A percentile compares a stretch with the other conserved stretches of the same genome.
These are phyloP conservation scores for Cercophora samala DNA, from an alignment of 495 filamentous ascomycete genomes.

Conservation along the genomic window DNA sequence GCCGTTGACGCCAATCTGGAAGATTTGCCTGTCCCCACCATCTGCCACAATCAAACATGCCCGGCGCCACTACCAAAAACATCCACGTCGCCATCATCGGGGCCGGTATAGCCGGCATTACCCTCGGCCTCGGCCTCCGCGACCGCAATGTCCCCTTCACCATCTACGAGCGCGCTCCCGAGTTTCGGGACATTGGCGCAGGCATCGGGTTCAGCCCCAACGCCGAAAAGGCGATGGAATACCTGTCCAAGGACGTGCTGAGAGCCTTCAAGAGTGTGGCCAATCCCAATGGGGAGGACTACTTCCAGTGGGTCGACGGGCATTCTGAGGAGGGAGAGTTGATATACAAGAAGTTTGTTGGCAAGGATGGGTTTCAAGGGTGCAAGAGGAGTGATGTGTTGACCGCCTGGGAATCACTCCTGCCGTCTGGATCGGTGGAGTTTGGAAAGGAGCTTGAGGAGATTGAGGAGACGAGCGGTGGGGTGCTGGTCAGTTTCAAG, in stretches of 20 bases:
- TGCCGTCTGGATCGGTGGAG: slow-evolving; percentile 24
- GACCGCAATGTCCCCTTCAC: slow-evolving; percentile 47
- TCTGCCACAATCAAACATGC: slow-evolving; percentile 13
- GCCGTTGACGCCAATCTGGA: neutral
- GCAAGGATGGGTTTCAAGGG: slow-evolving; percentile 43
- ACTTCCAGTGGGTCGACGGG: slow-evolving; percentile 46
- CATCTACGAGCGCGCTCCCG: slow-evolving; percentile 54
- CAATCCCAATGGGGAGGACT: slow-evolving; percentile 40
- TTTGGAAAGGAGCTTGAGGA: slow-evolving; percentile 36
- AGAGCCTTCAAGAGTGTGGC: slow-evolving; percentile 36
- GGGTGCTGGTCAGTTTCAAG: slow-evolving; percentile 31
- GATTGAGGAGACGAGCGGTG: slow-evolving; percentile 16
- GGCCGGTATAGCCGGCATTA: slow-evolving; percentile 58
- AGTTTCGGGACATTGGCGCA: slow-evolving; percentile 56
- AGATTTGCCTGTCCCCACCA: neutral
- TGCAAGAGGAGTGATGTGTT: slow-evolving; percentile 42
- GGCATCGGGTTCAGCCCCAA: slow-evolving; percentile 60
- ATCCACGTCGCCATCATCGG: slow-evolving; percentile 56
- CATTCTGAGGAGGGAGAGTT: slow-evolving; percentile 27
- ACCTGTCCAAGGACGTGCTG: slow-evolving; percentile 44
- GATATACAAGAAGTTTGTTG: slow-evolving; percentile 36
- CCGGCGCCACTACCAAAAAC: slow-evolving; percentile 6
- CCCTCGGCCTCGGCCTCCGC: slow-evolving; percentile 53
- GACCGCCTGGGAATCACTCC: slow-evolving; percentile 39
- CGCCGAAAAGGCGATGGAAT: slow-evolving; percentile 51